These are phyloP conservation scores for Vitis hybrid DNA, from an alignment of 177 flowering plant species.

Conservation along the genomic window DNA sequence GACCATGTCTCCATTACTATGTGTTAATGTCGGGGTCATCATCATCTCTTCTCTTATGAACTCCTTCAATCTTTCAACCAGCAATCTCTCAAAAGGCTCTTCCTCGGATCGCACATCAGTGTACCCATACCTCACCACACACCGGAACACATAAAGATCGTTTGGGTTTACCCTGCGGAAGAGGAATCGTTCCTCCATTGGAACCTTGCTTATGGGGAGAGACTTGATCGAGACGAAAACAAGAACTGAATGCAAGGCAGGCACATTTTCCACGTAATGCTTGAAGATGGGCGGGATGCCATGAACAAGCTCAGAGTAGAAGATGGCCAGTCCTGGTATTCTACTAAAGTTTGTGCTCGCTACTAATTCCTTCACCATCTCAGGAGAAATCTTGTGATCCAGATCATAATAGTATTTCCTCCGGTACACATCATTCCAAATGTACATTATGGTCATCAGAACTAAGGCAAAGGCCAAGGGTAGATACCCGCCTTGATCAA, in stretches of 20 bases:
- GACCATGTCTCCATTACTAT: no score
- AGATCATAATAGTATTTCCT: slow-evolving; percentile 45
- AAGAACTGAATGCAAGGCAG: no score
- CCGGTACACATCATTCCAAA: slow-evolving; percentile 47
- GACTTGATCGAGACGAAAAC: no score
- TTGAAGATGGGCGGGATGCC: no score
- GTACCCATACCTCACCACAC: slow-evolving; percentile 56
- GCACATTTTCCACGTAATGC: no score
- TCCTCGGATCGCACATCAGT: slow-evolving; percentile 31
- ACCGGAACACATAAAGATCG: slow-evolving; percentile 38
- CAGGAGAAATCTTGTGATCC: slow-evolving; percentile 40
- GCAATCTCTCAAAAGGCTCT: slow-evolving; percentile 39
- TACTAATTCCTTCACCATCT: slow-evolving; percentile 24
- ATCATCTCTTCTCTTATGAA: no score
- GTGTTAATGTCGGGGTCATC: no score
- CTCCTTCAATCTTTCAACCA: slow-evolving; percentile 40
- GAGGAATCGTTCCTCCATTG: slow-evolving; percentile 42
- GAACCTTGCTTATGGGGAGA: slow-evolving; percentile 14
- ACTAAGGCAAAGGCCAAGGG: slow-evolving; percentile 40
- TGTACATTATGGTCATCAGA: slow-evolving; percentile 42
- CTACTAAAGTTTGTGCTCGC: slow-evolving; percentile 20
- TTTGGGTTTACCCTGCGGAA: slow-evolving; percentile 36
- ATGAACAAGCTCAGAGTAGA: slow-evolving; percentile 54
- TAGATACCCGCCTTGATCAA: slow-evolving; percentile 57
- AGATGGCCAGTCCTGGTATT: slow-evolving; percentile 49